These are phyloP conservation scores for Rhododendron griersonianum DNA, from an alignment of 148 eudicot species.

Conservation along the genomic window DNA sequence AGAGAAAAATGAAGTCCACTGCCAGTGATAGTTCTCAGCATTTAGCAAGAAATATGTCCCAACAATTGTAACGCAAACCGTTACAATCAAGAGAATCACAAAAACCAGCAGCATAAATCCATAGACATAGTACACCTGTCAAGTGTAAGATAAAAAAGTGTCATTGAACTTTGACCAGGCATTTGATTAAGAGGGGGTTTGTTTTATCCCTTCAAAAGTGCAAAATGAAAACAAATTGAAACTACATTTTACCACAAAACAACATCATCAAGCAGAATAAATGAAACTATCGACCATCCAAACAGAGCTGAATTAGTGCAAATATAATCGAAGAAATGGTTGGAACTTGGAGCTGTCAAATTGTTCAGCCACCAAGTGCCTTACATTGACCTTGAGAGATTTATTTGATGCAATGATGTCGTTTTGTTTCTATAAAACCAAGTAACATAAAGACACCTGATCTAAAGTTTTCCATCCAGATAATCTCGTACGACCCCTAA, in stretches of 20 bases:
- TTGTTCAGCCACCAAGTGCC: neutral
- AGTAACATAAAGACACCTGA: neutral
- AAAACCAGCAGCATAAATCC: slow-evolving; percentile 95
- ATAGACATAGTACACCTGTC: slow-evolving; percentile 91
- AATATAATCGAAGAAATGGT: neutral
- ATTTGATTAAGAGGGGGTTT: neutral
- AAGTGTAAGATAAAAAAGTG: slow-evolving; percentile 2
- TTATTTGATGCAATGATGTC: neutral
- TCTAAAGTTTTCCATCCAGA: neutral
- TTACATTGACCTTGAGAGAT: neutral
- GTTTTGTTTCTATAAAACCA: neutral
- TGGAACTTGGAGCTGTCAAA: slow-evolving; percentile 1
- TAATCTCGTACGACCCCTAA: neutral
- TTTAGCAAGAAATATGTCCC: slow-evolving; percentile 94
- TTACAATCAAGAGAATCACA: slow-evolving; percentile 77
- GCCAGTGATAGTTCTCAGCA: slow-evolving; percentile 99
- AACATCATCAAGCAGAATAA: neutral
- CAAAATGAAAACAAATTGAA: neutral
- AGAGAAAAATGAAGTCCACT: slow-evolving; percentile 91
- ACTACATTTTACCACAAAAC: neutral
- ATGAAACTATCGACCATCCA: neutral
- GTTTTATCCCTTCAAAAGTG: neutral
- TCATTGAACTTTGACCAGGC: neutral
- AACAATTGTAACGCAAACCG: slow-evolving; percentile 94
- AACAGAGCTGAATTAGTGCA: neutral